A percentile compares a stretch with the other conserved stretches of the same genome.
These are phyloP conservation scores for Penicillium sp. DNA, from an alignment of 2,329 filamentous ascomycete species.

Conservation along the genomic window DNA sequence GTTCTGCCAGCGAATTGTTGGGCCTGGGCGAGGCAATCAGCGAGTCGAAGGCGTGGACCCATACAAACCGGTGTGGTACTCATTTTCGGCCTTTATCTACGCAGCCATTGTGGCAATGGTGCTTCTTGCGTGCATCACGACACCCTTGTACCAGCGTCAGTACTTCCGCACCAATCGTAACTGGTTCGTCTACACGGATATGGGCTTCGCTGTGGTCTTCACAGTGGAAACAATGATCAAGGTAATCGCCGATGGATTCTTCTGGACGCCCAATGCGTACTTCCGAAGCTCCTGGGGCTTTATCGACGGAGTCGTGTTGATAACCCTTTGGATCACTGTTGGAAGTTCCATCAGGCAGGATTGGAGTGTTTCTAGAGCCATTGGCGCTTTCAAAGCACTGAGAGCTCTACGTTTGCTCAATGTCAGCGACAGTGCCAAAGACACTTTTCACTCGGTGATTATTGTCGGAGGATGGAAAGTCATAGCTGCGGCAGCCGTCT, in stretches of 20 bases:
- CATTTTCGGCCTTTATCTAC: slow-evolving; percentile 91
- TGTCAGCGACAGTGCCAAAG: slow-evolving; percentile 89
- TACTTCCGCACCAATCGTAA: slow-evolving; percentile 72
- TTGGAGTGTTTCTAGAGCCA: slow-evolving; percentile 79
- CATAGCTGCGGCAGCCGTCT: slow-evolving; percentile 85
- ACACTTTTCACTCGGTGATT: slow-evolving; percentile 96
- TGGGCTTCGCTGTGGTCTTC: slow-evolving; percentile 85
- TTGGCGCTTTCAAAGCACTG: slow-evolving; percentile 95
- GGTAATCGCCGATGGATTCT: slow-evolving; percentile 88
- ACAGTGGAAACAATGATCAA: slow-evolving; percentile 85
- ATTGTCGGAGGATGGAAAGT: slow-evolving; percentile 94
- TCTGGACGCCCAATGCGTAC: slow-evolving; percentile 97
- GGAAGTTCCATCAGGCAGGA: slow-evolving; percentile 76
- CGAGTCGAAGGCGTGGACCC: slow-evolving; percentile 87
- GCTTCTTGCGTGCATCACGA: slow-evolving; percentile 89
- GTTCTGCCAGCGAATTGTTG: slow-evolving; percentile 84
- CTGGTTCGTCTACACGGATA: slow-evolving; percentile 94
- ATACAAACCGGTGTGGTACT: slow-evolving; percentile 85
- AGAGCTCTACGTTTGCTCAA: slow-evolving; percentile 88
- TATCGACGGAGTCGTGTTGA: slow-evolving; percentile 85
- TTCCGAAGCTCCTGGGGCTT: slow-evolving; percentile 95
- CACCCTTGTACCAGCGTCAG: slow-evolving; percentile 86
- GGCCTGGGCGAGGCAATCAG: slow-evolving; percentile 80
- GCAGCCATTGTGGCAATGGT: slow-evolving; percentile 96
- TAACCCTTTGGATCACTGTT: slow-evolving; percentile 95